These are phyloP conservation scores for Penicillium mononematosum DNA, from an alignment of 495 filamentous ascomycete genomes.

Conservation along the genomic window DNA sequence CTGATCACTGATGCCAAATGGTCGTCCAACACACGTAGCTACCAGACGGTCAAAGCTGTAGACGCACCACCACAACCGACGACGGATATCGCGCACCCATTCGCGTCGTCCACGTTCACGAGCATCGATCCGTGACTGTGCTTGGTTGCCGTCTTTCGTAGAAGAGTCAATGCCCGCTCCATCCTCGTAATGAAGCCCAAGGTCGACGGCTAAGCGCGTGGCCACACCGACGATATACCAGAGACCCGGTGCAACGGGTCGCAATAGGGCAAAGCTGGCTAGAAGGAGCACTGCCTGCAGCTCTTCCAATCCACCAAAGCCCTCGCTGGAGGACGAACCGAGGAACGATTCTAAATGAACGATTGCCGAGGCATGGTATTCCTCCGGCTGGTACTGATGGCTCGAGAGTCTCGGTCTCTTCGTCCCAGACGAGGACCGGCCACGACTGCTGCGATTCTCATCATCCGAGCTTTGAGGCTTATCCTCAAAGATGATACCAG, in stretches of 20 bases:
- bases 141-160: constrained; percentile 36
- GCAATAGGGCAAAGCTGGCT: constrained; percentile 84
- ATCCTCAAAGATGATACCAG: constrained; percentile 83
- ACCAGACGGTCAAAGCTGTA: constrained; percentile 93
- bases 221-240: constrained; percentile 98
- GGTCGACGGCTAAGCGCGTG: constrained; percentile 82
- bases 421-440: constrained; percentile 38
- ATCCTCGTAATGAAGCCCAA: constrained; percentile 92
- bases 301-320: constrained; percentile 82
- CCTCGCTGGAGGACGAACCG: constrained; percentile 58
- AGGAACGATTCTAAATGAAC: constrained; percentile 87
- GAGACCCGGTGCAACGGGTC: constrained; percentile 87
- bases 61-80: constrained; percentile 93
- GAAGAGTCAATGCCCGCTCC: constrained; percentile 63
- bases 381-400: constrained; percentile 82
- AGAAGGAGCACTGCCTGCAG: constrained; percentile 87
- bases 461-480: constrained; percentile 43
- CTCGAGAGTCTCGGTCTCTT: constrained; percentile 54
- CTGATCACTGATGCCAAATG: constrained; percentile 91
- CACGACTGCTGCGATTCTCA: constrained; percentile 33
- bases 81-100: constrained; percentile 82
- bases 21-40: constrained; percentile 85
- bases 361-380: constrained; percentile 93
- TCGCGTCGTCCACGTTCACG: constrained; percentile 73
- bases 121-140: constrained; percentile 42